These are phyloP conservation scores for Venturia asperata DNA, from an alignment of 2,329 filamentous ascomycete genomes.

Conservation along the genomic window DNA sequence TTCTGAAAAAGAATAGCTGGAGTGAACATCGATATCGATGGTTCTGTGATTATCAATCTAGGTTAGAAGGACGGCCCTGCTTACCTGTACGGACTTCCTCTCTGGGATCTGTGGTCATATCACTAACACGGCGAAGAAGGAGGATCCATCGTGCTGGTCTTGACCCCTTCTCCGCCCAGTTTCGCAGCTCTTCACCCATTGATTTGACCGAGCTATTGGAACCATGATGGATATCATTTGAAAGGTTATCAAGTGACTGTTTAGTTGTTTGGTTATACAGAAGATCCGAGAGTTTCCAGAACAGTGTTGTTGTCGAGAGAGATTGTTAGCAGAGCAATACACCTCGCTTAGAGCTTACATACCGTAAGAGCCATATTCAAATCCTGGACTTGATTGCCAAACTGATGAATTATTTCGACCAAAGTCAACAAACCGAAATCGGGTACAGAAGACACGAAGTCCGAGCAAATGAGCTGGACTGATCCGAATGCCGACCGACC, in stretches of 20 bases:
- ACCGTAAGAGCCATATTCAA: slow-evolving; percentile 91
- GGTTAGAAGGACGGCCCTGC: slow-evolving; percentile 37
- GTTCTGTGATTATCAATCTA: not conserved
- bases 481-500: slow-evolving; percentile 84
- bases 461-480: slow-evolving; percentile 85
- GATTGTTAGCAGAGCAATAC: not conserved
- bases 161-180: slow-evolving; percentile 53
- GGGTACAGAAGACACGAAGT: slow-evolving; percentile 71
- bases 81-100: slow-evolving; percentile 69
- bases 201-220: slow-evolving; percentile 18
- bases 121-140: slow-evolving; percentile 62
- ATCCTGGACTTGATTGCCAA: slow-evolving; percentile 83
- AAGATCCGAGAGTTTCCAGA: slow-evolving; percentile 92
- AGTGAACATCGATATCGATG: not conserved
- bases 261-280: slow-evolving; percentile 46
- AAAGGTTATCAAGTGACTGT: slow-evolving; percentile 16
- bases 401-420: slow-evolving; percentile 80
- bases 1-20: slow-evolving; percentile 38
- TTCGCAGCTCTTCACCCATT: slow-evolving; percentile 45
- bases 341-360: slow-evolving; percentile 29
- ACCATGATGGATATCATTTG: slow-evolving; percentile 20
- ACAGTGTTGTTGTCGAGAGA: slow-evolving; percentile 75
- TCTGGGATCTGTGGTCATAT: slow-evolving; percentile 63
- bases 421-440: slow-evolving; percentile 68
- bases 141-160: slow-evolving; percentile 73